phyloP scores from a whole-genome alignment of 768 basidiomycete genomes.

The Leucosporidium creatinivorum region DNA sequence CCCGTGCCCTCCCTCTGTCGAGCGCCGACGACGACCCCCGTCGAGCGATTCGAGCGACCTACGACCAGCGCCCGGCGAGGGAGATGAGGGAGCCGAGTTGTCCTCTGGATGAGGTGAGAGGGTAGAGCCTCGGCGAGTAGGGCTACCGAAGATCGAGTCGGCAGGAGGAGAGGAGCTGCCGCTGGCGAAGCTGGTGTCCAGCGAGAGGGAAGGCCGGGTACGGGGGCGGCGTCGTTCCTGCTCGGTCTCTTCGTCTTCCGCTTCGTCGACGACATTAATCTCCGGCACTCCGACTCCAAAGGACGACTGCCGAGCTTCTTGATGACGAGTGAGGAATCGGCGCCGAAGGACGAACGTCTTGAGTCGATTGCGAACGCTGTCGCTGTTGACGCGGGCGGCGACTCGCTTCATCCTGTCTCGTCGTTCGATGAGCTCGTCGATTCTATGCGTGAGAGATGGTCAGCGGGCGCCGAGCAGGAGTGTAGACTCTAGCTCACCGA shows the following conservation, averaged over 20 bases:
- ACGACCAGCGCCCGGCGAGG: not conserved
- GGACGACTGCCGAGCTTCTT: not conserved
- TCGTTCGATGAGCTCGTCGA: slow-evolving; percentile 27
- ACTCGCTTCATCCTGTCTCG: slow-evolving; percentile 13
- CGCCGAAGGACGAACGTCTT: slow-evolving; percentile 19
- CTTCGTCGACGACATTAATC: not conserved
- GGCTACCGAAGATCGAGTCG: not conserved
- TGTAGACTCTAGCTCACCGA: slow-evolving; percentile 55
- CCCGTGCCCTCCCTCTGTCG: not conserved
- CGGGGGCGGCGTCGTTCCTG: not conserved
- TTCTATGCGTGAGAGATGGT: not conserved
- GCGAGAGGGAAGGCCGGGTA: not conserved
- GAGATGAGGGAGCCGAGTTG: not conserved
- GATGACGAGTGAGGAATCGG: slow-evolving; percentile 9
- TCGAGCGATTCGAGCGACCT: not conserved
- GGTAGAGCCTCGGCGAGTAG: no score
- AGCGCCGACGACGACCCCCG: not conserved
- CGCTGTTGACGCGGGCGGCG: slow-evolving; percentile 5
- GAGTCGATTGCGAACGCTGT: slow-evolving; percentile 20
- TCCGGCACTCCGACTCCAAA: not conserved
- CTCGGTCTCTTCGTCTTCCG: not conserved
- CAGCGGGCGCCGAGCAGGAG: not conserved
- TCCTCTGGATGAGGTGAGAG: not conserved
- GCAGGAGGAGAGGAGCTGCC: not conserved
- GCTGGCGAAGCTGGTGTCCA: not conserved